Conservation (phyloP, 345 rosid genomes). For the Erucastrum elatum region DNA sequence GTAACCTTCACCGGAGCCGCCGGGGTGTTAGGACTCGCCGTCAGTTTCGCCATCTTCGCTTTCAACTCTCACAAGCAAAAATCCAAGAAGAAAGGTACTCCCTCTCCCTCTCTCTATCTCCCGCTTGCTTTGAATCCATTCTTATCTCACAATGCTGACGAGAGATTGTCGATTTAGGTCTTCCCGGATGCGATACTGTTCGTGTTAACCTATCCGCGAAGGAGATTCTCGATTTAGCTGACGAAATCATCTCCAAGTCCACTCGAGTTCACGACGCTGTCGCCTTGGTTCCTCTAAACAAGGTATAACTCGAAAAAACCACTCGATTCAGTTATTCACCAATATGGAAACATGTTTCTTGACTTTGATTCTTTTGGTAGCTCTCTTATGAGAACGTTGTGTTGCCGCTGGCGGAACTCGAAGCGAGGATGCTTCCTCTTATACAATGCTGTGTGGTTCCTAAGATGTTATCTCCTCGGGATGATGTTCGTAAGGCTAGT, state of each 20-base stretch:
- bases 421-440: slow-evolving; percentile 67
- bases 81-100: slow-evolving; percentile 57
- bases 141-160: neutral
- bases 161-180: slow-evolving; percentile 46
- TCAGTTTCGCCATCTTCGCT: slow-evolving; percentile 64
- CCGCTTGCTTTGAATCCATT: neutral
- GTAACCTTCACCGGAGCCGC: slow-evolving; percentile 77
- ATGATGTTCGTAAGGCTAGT: slow-evolving; percentile 71
- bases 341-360: neutral
- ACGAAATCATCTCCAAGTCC: slow-evolving; percentile 62
- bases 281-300: slow-evolving; percentile 75
- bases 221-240: slow-evolving; percentile 72
- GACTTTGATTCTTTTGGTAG: slow-evolving; percentile 41
- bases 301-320: slow-evolving; percentile 48
- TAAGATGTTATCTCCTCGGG: slow-evolving; percentile 60
- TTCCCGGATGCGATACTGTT: slow-evolving; percentile 59
- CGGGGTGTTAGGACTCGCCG: slow-evolving; percentile 65
- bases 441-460: slow-evolving; percentile 79
- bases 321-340: neutral
- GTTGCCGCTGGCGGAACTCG: slow-evolving; percentile 71
- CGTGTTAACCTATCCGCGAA: slow-evolving; percentile 64
- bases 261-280: slow-evolving; percentile 68
- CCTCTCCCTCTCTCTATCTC: neutral
- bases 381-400: slow-evolving; percentile 70
- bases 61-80: slow-evolving; percentile 52